These are phyloP conservation scores for Fusarium graminum DNA, from an alignment of 2,329 filamentous ascomycete species.

Conservation along the genomic window DNA sequence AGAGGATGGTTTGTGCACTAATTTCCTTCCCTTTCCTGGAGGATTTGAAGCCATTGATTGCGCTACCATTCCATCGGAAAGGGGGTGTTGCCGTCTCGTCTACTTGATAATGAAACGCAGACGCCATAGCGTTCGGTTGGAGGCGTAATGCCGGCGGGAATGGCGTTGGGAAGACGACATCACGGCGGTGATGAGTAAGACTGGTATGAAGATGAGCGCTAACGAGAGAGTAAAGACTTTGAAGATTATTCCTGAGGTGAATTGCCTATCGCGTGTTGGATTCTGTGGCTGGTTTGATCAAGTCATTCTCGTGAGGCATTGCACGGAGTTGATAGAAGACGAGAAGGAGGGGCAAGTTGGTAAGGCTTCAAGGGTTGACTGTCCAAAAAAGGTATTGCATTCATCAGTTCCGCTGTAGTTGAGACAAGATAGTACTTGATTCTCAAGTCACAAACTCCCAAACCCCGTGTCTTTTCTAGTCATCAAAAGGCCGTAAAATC, in stretches of 20 bases:
- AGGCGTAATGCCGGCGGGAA: constrained; percentile 28
- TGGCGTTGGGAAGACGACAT: constrained; percentile 22
- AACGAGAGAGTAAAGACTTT: constrained; percentile 2
- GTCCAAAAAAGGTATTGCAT: not conserved
- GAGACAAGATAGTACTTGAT: not conserved
- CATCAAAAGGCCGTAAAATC: constrained; percentile 17
- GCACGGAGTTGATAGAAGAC: not conserved
- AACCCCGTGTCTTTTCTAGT: constrained; percentile 4
- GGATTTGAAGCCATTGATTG: not conserved
- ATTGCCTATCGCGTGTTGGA: not conserved
- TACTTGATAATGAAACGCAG: constrained; percentile 27
- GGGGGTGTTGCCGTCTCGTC: constrained; percentile 12
- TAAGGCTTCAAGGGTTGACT: no score
- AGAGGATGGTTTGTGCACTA: constrained; percentile 11
- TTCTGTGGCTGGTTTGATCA: not conserved
- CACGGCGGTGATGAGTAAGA: constrained; percentile 10
- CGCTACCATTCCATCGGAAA: constrained; percentile 42
- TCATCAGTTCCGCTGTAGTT: not conserved
- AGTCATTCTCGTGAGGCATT: not conserved
- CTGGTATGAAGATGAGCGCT: constrained; percentile 6
- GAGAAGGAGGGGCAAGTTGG: not conserved
- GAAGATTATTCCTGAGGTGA: not conserved
- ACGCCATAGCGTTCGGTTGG: constrained; percentile 29
- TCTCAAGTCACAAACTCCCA: constrained; percentile 8
- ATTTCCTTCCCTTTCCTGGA: not conserved